Percentiles rank a stretch among this genome's conserved stretches.
Evolutionary conservation across 192 early-diverging fungal genomes (phyloP).

Genomic region (Gamsiella multidivaricata): DNA sequence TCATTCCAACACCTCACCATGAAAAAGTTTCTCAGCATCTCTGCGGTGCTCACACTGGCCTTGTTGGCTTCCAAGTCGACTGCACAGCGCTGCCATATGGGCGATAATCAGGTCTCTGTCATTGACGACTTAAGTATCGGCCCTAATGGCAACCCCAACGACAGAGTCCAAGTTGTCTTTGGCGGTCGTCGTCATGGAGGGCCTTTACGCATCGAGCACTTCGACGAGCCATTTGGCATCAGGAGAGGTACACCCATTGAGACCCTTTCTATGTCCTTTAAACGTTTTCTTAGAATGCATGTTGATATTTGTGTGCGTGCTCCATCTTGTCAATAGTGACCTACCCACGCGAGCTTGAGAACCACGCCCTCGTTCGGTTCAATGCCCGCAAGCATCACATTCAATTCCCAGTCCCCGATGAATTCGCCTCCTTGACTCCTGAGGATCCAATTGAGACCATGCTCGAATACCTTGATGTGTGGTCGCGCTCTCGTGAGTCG

Average conservation of each 20-base stretch:
- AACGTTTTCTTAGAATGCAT: not conserved
- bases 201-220: constrained; percentile 8
- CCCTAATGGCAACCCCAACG: not conserved
- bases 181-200: constrained; percentile 13
- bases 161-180: constrained; percentile 26
- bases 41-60: constrained; percentile 21
- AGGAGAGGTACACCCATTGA: constrained; percentile 38
- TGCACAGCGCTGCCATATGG: constrained; percentile 7
- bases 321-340: constrained; percentile 3
- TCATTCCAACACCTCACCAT: constrained; percentile 4
- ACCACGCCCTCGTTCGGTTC: constrained; percentile 46
- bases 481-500: constrained; percentile 33
- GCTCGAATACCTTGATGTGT: constrained; percentile 41
- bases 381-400: constrained; percentile 45
- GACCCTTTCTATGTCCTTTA: not conserved
- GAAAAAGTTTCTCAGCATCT: constrained; percentile 38
- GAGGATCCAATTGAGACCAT: constrained; percentile 22
- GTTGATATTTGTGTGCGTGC: not conserved
- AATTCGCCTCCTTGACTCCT: not conserved
- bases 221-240: constrained; percentile 17
- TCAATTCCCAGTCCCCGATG: constrained; percentile 18
- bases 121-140: not conserved
- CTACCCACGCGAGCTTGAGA: constrained; percentile 38
- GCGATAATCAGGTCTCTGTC: not conserved
- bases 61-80: constrained; percentile 22